Evolutionary conservation across 2,329 filamentous ascomycete genomes (phyloP).

Genomic region (Diplodia corticola): DNA sequence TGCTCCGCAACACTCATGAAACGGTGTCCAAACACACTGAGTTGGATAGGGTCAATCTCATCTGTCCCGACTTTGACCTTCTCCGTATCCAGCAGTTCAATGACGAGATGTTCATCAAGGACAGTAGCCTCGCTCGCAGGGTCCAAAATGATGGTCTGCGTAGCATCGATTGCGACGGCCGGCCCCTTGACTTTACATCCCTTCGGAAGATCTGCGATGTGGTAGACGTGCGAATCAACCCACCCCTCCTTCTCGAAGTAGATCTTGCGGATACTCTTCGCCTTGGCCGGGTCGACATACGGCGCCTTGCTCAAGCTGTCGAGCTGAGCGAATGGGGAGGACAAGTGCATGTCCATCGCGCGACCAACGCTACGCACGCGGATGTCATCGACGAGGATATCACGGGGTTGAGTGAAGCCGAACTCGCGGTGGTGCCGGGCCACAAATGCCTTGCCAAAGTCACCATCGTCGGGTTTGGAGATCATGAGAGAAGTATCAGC

Average conservation of each 20-base stretch:
- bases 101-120: constrained; percentile 41
- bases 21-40: constrained; percentile 28
- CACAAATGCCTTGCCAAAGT: constrained; percentile 40
- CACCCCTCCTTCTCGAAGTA: constrained; percentile 52
- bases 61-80: constrained; percentile 18
- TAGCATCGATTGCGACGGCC: constrained; percentile 42
- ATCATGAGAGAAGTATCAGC: constrained; percentile 50
- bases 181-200: constrained; percentile 33
- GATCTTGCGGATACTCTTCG: constrained; percentile 45
- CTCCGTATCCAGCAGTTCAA: constrained; percentile 44
- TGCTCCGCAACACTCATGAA: constrained; percentile 33
- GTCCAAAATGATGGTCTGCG: constrained; percentile 49
- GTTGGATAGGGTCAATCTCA: constrained; percentile 26
- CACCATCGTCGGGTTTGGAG: constrained; percentile 32
- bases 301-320: constrained; percentile 61
- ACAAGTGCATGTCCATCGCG: constrained; percentile 58
- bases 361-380: constrained; percentile 56
- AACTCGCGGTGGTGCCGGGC: constrained; percentile 46
- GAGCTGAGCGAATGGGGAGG: constrained; percentile 6
- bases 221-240: constrained; percentile 29
- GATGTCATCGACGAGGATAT: constrained; percentile 31
- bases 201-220: constrained; percentile 29
- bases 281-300: constrained; percentile 66
- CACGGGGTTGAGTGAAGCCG: constrained; percentile 42
- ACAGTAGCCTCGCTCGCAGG: constrained; percentile 29